phyloP scores from a whole-genome alignment of 768 basidiomycete species.

The Termitomyces bulborhizus region DNA sequence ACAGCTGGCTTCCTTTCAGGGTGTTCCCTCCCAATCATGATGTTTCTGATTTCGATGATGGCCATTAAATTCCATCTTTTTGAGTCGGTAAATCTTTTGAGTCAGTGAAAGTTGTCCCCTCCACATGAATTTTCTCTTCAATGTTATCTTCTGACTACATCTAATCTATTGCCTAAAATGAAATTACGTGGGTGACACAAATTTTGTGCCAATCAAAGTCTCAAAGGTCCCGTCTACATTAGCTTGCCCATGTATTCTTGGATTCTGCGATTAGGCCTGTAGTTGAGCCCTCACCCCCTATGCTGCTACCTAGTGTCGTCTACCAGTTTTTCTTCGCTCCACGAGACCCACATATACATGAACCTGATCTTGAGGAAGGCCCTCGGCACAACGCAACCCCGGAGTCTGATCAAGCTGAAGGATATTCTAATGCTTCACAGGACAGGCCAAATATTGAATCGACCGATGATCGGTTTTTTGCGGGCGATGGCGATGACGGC shows the following conservation, averaged over 20 bases:
- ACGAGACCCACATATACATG: not conserved
- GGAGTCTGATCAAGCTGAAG: not conserved
- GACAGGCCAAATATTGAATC: not conserved
- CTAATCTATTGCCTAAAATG: not conserved
- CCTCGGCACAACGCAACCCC: not conserved
- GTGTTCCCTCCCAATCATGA: not conserved
- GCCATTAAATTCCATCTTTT: not conserved
- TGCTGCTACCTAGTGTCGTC: constrained; percentile 11
- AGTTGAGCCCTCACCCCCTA: not conserved
- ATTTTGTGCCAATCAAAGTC: not conserved
- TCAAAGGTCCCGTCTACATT: not conserved
- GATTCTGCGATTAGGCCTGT: not conserved
- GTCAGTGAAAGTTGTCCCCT: not conserved
- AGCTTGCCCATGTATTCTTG: not conserved
- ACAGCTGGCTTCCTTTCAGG: not conserved
- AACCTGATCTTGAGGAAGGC: constrained; percentile 15
- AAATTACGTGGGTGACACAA: not conserved
- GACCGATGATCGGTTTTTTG: not conserved
- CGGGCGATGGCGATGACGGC: not conserved
- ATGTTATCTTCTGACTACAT: not conserved
- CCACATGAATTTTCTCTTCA: no score
- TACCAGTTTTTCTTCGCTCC: constrained; percentile 13
- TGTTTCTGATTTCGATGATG: not conserved
- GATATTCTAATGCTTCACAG: not conserved
- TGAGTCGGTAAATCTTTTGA: not conserved